These are phyloP conservation scores for Nemania sp. DNA, from an alignment of 2,329 filamentous ascomycete genomes.

Conservation along the genomic window DNA sequence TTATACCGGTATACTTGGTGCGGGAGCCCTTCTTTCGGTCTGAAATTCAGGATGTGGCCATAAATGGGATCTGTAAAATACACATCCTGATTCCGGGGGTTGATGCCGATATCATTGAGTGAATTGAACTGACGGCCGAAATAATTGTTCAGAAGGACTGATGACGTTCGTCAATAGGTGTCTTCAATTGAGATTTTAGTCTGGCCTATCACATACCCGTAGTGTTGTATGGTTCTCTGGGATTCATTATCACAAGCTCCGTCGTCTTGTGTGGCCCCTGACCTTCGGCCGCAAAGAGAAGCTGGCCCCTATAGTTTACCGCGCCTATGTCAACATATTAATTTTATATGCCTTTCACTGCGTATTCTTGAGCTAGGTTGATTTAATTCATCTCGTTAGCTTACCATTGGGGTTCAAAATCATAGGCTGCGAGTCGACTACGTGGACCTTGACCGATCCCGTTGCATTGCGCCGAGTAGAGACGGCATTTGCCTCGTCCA, in stretches of 20 bases:
- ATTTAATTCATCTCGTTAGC: background rate
- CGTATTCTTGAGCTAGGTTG: background rate
- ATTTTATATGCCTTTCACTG: background rate
- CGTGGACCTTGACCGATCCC: conserved; percentile 47
- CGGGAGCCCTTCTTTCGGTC: conserved; percentile 55
- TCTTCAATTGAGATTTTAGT: background rate
- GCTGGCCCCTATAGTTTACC: conserved; percentile 54
- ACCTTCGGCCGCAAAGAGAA: conserved; percentile 56
- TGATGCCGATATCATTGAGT: conserved; percentile 60
- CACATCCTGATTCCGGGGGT: conserved; percentile 59
- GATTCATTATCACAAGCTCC: conserved; percentile 50
- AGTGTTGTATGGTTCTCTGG: conserved; percentile 54
- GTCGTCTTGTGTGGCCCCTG: conserved; percentile 50
- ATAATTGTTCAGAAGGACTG: conserved; percentile 61
- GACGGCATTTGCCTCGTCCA: conserved; percentile 49
- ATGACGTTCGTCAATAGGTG: conserved; percentile 11
- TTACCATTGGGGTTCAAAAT: conserved; percentile 57
- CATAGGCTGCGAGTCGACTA: conserved; percentile 48
- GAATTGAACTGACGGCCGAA: conserved; percentile 65
- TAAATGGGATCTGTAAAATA: conserved; percentile 69
- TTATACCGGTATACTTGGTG: conserved; percentile 65
- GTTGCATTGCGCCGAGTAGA: conserved; percentile 44
- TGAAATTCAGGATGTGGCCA: conserved; percentile 61
- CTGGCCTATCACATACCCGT: conserved; percentile 42
- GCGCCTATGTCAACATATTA: conserved; percentile 44